Evolutionary conservation across 2,329 filamentous ascomycete genomes (phyloP).

Genomic region (Fusarium euwallaceae): DNA sequence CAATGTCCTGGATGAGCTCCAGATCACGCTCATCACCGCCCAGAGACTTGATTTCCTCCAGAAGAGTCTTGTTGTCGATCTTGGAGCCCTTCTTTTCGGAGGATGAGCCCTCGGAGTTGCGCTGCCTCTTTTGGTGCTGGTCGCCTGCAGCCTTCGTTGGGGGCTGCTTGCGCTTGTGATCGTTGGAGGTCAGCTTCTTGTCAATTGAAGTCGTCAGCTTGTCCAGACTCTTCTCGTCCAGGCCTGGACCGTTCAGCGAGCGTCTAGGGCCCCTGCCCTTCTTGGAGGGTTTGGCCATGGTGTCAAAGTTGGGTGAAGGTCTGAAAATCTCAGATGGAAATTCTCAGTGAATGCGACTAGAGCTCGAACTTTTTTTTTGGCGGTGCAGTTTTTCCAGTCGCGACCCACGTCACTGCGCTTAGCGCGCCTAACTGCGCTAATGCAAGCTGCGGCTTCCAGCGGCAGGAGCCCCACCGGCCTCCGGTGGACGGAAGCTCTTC

Average conservation of each 20-base stretch:
- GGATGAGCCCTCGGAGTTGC: conserved; percentile 46
- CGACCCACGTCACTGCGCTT: conserved; percentile 37
- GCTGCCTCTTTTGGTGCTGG: conserved; percentile 55
- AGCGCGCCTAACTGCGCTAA: conserved; percentile 35
- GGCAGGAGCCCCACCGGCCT: conserved; percentile 15
- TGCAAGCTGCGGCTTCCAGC: conserved; percentile 3
- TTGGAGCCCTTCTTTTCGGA: conserved; percentile 43
- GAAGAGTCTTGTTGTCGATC: conserved; percentile 57
- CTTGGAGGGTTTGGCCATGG: conserved; percentile 55
- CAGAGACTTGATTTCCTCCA: conserved; percentile 74
- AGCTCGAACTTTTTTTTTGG: conserved; percentile 44
- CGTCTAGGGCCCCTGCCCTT: conserved; percentile 51
- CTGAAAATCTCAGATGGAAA: conserved; percentile 38
- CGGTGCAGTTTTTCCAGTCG: conserved; percentile 31
- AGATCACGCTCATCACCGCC: conserved; percentile 76
- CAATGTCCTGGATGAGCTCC: conserved; percentile 68
- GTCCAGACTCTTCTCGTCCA: conserved; percentile 65
- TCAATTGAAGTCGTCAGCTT: conserved; percentile 70
- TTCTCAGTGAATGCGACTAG: conserved; percentile 27
- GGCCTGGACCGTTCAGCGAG: conserved; percentile 44
- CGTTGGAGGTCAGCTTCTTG: conserved; percentile 59
- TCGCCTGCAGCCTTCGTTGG: conserved; percentile 51
- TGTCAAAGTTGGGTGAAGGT: conserved; percentile 15
- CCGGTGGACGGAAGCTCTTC: conserved; percentile 16
- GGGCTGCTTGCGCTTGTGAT: conserved; percentile 62